These are phyloP conservation scores for Dissophora globulifera DNA, from an alignment of 192 early-diverging fungal species.

Conservation along the genomic window DNA sequence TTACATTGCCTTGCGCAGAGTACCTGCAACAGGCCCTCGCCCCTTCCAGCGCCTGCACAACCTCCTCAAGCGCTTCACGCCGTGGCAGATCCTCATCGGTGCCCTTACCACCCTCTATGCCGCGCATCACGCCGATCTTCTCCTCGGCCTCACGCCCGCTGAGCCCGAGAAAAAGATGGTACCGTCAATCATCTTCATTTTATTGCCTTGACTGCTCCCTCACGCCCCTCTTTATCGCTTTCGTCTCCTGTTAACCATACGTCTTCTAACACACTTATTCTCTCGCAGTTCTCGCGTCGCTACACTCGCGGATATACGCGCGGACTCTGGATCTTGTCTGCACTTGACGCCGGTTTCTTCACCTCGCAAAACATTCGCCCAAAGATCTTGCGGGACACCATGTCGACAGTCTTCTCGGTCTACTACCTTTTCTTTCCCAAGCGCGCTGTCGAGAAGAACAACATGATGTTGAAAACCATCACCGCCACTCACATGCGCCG, in stretches of 20 bases:
- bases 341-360: constrained; percentile 94
- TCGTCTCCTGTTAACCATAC: too few relatives aligned
- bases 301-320: constrained; percentile 94
- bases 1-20: constrained; percentile 26
- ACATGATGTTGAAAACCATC: constrained; percentile 78
- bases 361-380: constrained; percentile 86
- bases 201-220: too few relatives aligned
- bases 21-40: constrained; percentile 27
- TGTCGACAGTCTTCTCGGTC: constrained; percentile 79
- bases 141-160: constrained; percentile 42
- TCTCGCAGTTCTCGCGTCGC: constrained; percentile 53
- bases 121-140: constrained; percentile 39
- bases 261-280: neutral
- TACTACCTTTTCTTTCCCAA: constrained; percentile 91
- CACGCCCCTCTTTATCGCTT: too few relatives aligned
- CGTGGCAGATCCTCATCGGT: constrained; percentile 44
- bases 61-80: constrained; percentile 29
- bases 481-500: constrained; percentile 87
- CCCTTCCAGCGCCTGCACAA: constrained; percentile 29
- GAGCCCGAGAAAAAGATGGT: constrained; percentile 47
- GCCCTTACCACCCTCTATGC: constrained; percentile 46
- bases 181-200: too few relatives aligned
- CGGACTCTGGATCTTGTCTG: constrained; percentile 88
- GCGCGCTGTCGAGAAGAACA: constrained; percentile 82
- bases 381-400: constrained; percentile 76